Evolutionary conservation across 164 flowering plant genomes (phyloP).

Genomic region (Sedum album): DNA sequence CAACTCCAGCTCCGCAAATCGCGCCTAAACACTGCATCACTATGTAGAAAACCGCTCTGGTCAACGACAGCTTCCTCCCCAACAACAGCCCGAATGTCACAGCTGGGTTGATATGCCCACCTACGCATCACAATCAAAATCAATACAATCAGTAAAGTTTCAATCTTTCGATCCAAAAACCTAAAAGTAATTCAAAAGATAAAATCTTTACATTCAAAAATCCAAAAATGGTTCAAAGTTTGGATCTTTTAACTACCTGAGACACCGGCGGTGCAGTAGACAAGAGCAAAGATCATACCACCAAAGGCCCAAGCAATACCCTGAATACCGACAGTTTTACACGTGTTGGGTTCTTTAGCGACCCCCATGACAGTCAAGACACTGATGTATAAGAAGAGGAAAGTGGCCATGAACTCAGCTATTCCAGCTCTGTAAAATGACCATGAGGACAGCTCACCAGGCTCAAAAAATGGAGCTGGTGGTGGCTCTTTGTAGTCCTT

Average conservation of each 20-base stretch:
- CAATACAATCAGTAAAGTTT: not conserved
- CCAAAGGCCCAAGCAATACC: not conserved
- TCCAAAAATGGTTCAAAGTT: too few species aligned
- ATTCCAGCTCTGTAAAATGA: slow-evolving; percentile 24
- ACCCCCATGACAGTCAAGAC: slow-evolving; percentile 57
- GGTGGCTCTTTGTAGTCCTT: slow-evolving; percentile 17
- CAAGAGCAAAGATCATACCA: too few species aligned
- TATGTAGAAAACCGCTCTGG: not conserved
- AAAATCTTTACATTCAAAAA: too few species aligned
- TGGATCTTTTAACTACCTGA: too few species aligned
- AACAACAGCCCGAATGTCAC: not conserved
- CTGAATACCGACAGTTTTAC: slow-evolving; percentile 50
- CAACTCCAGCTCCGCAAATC: not conserved
- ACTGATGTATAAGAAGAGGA: slow-evolving; percentile 52
- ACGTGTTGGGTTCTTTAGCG: slow-evolving; percentile 25
- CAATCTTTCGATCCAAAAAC: not conserved
- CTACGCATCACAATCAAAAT: not conserved
- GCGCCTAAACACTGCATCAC: not conserved
- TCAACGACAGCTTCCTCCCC: not conserved
- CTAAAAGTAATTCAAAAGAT: not conserved
- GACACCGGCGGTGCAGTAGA: too few species aligned
- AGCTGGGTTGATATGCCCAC: not conserved
- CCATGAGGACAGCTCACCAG: slow-evolving; percentile 49
- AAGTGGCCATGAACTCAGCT: slow-evolving; percentile 11
- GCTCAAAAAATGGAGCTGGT: slow-evolving; percentile 50